Evolutionary conservation across 2,329 filamentous ascomycete species (phyloP), one percentile per base, ranked within the genome.

Genomic region (Teratosphaeria pseudoeucalypti): DNA sequence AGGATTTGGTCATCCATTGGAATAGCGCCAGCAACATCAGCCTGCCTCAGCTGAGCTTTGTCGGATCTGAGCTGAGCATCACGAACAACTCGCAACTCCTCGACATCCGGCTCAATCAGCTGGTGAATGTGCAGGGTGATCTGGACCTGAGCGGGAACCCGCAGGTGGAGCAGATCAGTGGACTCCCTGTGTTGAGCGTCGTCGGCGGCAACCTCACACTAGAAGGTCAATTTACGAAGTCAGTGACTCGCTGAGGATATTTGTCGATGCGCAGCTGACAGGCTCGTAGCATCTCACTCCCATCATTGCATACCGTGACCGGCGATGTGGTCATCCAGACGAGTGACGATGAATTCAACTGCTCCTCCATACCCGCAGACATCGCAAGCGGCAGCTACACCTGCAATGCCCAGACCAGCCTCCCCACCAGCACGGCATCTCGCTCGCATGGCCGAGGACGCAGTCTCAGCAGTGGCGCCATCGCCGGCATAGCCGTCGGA

Each of bases 51-150:
- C 55, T 60, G 32, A 57, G 55, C 34, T 60, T 52, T 55, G 58
- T 60, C 16, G 58, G 58, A 12, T 49, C 32, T 1, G 55, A 47
- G 3, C 32, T 60, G n/a, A 29, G 47, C 27, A n/a, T 60, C 11
- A 55, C 19, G 2, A 23, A 57, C 14, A 60, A 60, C 47, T 37
- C n/a, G 5, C 58, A 60, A 27, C 39, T 60, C 11, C 14, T 3
- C 14, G 34, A 53, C 14, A 7, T 60, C 10, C 34, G 34, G 11
- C 6, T 60, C 19, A 14, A 9, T 12, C 27, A 32, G 12, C 34
- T 60, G 32, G 58, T 60, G 34, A 60, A 60, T 19, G 56, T 60
- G 23, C 58, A 60, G 34, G 58, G 58, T 2, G 27, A 49, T 23
- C 9, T 60, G 5, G 47, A 34, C 6, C n/a, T 60, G 6, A 26